Percentiles rank a stretch among this genome's conserved stretches.
These are phyloP conservation scores for Erodium moschatum DNA, from an alignment of 441 rosid species.

Conservation along the genomic window DNA sequence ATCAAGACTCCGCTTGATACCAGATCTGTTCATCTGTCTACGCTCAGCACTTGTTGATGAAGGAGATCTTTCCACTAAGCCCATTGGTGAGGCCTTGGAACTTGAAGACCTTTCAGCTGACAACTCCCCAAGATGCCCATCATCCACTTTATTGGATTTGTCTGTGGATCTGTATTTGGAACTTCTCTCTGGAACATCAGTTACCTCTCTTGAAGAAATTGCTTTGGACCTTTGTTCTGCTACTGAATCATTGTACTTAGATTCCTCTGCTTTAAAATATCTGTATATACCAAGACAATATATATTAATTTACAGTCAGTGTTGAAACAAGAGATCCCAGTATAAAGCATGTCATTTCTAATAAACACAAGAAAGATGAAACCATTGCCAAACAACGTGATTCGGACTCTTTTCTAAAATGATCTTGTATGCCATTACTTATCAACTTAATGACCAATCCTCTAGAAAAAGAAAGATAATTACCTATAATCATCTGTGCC, in stretches of 20 bases:
- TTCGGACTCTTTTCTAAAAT: not conserved
- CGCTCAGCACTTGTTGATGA: constrained; percentile 71
- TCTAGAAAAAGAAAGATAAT: not conserved
- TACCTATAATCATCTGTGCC: constrained; percentile 73
- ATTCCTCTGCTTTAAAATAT: constrained; percentile 45
- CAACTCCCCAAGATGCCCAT: constrained; percentile 54
- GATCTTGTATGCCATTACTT: not conserved
- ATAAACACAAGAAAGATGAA: constrained; percentile 5
- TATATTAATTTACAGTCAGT: not conserved
- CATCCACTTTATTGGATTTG: constrained; percentile 52
- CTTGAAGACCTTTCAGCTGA: constrained; percentile 56
- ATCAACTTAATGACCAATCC: not conserved
- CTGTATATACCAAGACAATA: constrained; percentile 27
- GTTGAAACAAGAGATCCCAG: not conserved
- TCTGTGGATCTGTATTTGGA: constrained; percentile 54
- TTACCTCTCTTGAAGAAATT: constrained; percentile 44
- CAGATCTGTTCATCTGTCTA: constrained; percentile 47
- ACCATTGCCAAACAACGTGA: not conserved
- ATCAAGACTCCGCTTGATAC: constrained; percentile 59
- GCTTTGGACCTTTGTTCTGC: constrained; percentile 48
- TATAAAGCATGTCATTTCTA: not conserved
- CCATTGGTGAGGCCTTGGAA: constrained; percentile 72
- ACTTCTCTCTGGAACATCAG: constrained; percentile 46
- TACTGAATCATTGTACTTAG: constrained; percentile 35
- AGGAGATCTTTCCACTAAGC: constrained; percentile 67